Conservation (phyloP, 495 filamentous ascomycete genomes). For the Aspergillus taichungensis region DNA sequence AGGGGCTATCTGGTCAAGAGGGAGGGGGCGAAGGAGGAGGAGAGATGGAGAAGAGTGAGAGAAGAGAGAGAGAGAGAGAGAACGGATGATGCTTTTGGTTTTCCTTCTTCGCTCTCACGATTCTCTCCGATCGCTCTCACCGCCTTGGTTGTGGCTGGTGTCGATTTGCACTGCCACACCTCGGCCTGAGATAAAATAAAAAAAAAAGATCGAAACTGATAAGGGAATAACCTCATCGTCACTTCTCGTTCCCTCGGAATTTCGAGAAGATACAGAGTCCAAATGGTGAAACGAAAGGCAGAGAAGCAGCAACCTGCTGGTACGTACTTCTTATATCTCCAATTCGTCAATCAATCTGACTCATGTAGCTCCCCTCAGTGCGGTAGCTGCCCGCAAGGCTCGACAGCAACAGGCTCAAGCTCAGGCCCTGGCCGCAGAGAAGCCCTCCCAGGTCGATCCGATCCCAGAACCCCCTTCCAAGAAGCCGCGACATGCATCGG, state of each 20-base stretch:
- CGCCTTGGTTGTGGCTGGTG: too few relatives aligned
- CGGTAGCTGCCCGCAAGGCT: slow-evolving; percentile 40
- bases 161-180: too few relatives aligned
- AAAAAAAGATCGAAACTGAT: too few relatives aligned
- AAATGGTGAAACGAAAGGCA: slow-evolving; percentile 36
- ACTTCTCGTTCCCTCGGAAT: too few relatives aligned
- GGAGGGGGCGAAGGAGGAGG: slow-evolving; percentile 19
- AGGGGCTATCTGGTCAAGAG: slow-evolving; percentile 33
- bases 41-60: slow-evolving; percentile 25
- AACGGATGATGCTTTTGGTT: too few relatives aligned
- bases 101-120: too few relatives aligned
- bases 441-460: slow-evolving; percentile 9
- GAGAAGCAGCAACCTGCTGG: slow-evolving; percentile 33
- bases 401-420: slow-evolving; percentile 31
- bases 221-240: too few relatives aligned
- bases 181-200: too few relatives aligned
- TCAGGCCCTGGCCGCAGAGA: slow-evolving; percentile 7
- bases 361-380: slow-evolving; percentile 34
- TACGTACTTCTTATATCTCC: slow-evolving; percentile 7
- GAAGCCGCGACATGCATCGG: slow-evolving; percentile 23
- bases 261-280: too few relatives aligned
- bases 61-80: slow-evolving; percentile 27
- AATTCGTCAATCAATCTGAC: not conserved
- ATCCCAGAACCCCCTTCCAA: slow-evolving; percentile 29
- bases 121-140: too few relatives aligned